These are phyloP conservation scores for Xerocomus minutiporus DNA, from an alignment of 1,284 basidiomycete species.

Conservation along the genomic window DNA sequence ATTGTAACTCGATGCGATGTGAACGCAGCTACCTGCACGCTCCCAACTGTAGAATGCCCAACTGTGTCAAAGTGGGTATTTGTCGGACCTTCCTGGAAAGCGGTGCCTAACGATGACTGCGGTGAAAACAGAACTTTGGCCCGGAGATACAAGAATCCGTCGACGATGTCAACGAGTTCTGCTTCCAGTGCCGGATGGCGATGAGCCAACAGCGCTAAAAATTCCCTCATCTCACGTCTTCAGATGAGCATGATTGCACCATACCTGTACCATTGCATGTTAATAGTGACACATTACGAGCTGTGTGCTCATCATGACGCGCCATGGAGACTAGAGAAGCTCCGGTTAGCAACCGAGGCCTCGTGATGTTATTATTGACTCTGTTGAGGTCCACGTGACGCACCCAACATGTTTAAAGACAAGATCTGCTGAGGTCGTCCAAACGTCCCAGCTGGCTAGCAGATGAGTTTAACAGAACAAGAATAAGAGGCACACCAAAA, in stretches of 20 bases:
- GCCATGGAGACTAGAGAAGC: not conserved
- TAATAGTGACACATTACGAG: constrained; percentile 18
- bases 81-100: constrained; percentile 8
- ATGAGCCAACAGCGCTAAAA: constrained; percentile 33
- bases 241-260: constrained; percentile 23
- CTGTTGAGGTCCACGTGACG: not conserved
- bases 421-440: not conserved
- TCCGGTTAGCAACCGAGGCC: not conserved
- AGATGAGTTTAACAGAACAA: not conserved
- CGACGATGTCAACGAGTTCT: constrained; percentile 54
- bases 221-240: not conserved
- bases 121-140: constrained; percentile 45
- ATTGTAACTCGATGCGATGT: constrained; percentile 58
- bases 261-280: constrained; percentile 28
- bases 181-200: constrained; percentile 49
- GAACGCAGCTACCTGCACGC: constrained; percentile 61
- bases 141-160: constrained; percentile 51
- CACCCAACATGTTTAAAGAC: not conserved
- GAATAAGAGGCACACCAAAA: not conserved
- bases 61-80: constrained; percentile 49
- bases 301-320: constrained; percentile 6
- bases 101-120: constrained; percentile 10
- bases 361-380: not conserved
- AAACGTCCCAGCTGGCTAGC: not conserved
- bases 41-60: constrained; percentile 45